A percentile compares a stretch with the other conserved stretches of the same genome.
These are phyloP conservation scores for Cryomyces antarcticus DNA, from an alignment of 495 filamentous ascomycete genomes.

Conservation along the genomic window DNA sequence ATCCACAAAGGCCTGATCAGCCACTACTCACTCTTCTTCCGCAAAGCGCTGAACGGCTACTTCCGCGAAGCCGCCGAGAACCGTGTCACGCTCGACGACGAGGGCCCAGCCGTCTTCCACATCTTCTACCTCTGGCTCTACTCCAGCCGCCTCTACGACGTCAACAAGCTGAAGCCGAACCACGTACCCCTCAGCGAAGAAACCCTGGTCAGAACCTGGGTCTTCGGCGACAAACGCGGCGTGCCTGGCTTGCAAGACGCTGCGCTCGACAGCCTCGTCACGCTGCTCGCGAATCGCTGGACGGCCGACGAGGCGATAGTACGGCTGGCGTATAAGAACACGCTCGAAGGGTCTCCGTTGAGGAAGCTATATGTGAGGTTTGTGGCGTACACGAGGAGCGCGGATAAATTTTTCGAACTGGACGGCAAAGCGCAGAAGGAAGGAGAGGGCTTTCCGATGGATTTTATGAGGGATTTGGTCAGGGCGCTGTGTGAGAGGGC, in stretches of 20 bases:
- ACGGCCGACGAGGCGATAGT: not conserved
- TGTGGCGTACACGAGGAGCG: no score
- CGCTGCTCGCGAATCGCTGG: not conserved
- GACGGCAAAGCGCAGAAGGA: no score
- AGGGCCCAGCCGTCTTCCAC: slow-evolving; percentile 3
- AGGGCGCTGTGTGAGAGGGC: no score
- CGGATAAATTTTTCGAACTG: no score
- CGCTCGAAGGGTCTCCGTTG: not conserved
- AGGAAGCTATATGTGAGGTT: not conserved
- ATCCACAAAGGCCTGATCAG: not conserved
- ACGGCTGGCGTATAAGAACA: not conserved
- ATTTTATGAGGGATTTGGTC: no score
- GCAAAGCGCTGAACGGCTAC: not conserved
- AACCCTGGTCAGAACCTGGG: not conserved
- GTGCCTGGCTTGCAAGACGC: not conserved
- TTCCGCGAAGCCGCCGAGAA: not conserved
- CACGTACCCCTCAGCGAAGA: not conserved
- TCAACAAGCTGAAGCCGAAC: not conserved
- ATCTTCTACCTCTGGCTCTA: slow-evolving; percentile 5
- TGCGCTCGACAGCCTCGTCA: not conserved
- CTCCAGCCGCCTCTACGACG: not conserved
- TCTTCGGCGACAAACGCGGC: slow-evolving; percentile 1
- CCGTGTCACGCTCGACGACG: slow-evolving; percentile 1
- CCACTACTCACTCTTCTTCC: not conserved
- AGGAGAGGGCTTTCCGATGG: no score